Evolutionary conservation across 768 basidiomycete species (phyloP), one percentile per base, ranked within the genome.

Genomic region (Naematelia aurantialba): DNA sequence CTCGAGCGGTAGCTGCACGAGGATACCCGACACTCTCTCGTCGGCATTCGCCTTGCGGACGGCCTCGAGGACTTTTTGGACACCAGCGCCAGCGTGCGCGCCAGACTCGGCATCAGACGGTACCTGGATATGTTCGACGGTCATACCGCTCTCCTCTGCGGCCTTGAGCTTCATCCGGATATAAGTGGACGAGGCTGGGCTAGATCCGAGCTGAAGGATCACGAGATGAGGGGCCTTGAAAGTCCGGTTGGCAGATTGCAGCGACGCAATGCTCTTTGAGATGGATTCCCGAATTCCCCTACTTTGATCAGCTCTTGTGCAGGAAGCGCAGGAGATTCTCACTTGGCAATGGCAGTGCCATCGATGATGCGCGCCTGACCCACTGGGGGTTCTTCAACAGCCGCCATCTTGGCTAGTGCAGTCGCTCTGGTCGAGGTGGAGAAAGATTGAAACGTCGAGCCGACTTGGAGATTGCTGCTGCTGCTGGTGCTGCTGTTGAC

Each of bases 91-190:
- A 27, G 61, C 58, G 21, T 56, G 45, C 8, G 63, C 68, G 19
- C 68, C 68, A 13, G 71, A 64, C 52, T 76, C 75, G 31, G 55
- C 52, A 48, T 75, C 75, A 3, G 73, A 73, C 0, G 52, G 80
- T 31, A 80, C 70, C 51, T 76, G 80, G 74, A 98, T 80, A 74
- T 97, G 91, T 54, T 85, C 84, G 77, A 89, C 87, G 59, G 82
- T 84, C 79, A 98, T 89, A 59, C 96, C 93, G 65, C 89, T 87
- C 79, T 98, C 91, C 68, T 91, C 85, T 11, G 92, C 89, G 11
- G 96, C 96, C 78, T 93, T 97, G 45, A 84, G 82, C 80, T 99
- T 99, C 94, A 98, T 98, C 72, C 91, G 90, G 66, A 99, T 87
- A 79, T 99, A 99, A 44, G 87, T 86, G 19, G 82, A 80, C 4